Evolutionary conservation across 192 early-diverging fungal species (phyloP).

Genomic region (Coemansia sp.): DNA sequence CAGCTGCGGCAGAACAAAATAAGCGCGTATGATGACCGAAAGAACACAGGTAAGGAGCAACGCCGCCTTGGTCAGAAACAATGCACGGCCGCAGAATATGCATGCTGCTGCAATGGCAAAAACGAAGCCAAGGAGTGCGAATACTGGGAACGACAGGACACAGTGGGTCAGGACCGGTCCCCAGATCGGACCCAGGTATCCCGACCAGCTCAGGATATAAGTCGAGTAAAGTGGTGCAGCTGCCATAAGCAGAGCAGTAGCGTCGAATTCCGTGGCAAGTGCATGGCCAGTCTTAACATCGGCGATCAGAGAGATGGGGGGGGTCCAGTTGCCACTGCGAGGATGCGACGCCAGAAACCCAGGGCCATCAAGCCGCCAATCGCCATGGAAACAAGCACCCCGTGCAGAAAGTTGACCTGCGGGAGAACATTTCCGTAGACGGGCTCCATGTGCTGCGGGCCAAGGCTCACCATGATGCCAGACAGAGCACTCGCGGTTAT

Average conservation of each 20-base stretch:
- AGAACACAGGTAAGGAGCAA: conserved; percentile 9
- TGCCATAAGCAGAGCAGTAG: conserved; percentile 55
- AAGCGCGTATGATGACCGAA: conserved; percentile 14
- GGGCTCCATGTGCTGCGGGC: conserved; percentile 65
- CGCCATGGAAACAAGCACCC: conserved; percentile 28
- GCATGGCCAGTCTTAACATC: conserved; percentile 33
- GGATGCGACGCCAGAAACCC: conserved; percentile 26
- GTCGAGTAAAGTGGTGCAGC: conserved; percentile 50
- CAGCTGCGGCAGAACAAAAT: conserved; percentile 12
- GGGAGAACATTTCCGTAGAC: conserved; percentile 69
- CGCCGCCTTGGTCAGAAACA: conserved; percentile 10
- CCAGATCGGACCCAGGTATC: conserved; percentile 58
- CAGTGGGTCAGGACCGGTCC: conserved; percentile 62
- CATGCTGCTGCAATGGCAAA: conserved; percentile 47
- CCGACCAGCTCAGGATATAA: conserved; percentile 57
- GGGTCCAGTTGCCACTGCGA: background rate
- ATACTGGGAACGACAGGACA: conserved; percentile 56
- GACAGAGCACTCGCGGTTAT: conserved; percentile 23
- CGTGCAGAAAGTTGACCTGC: conserved; percentile 48
- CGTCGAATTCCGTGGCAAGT: conserved; percentile 54
- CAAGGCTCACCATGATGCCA: conserved; percentile 46
- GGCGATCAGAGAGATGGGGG: conserved; percentile 4
- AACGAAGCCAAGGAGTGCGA: conserved; percentile 54
- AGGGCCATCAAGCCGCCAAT: conserved; percentile 51
- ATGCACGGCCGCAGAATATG: conserved; percentile 16